A percentile compares a stretch with the other conserved stretches of the same genome.
Evolutionary conservation across 257 asterid genomes (phyloP).

Genomic region (Solanum medicagineum): DNA sequence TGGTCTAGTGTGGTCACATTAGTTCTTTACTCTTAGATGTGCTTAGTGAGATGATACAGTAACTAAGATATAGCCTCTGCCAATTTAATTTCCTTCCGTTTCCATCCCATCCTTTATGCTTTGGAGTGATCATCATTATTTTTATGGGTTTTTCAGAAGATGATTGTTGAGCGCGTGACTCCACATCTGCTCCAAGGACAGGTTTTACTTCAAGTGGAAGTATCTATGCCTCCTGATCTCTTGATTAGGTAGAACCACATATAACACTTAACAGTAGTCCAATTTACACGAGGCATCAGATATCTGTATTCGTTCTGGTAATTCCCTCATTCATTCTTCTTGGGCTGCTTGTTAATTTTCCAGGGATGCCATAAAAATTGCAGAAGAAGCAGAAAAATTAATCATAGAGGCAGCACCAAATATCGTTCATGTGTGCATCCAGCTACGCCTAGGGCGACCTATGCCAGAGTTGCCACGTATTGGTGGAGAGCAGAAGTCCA

Average conservation of each 20-base stretch:
- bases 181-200: slow-evolving; percentile 83
- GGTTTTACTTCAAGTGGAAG: slow-evolving; percentile 69
- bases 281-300: not conserved
- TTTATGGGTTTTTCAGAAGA: slow-evolving; percentile 38
- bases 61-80: not conserved
- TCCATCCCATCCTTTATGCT: not conserved
- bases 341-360: not conserved
- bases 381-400: slow-evolving; percentile 57
- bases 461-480: slow-evolving; percentile 32
- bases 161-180: slow-evolving; percentile 56
- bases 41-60: not conserved
- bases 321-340: not conserved
- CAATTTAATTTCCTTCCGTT: not conserved
- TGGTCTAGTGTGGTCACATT: not conserved
- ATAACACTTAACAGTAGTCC: not conserved
- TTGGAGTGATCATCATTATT: not conserved
- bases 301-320: not conserved
- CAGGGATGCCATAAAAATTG: slow-evolving; percentile 65
- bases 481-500: not conserved
- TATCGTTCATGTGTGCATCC: slow-evolving; percentile 43
- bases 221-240: slow-evolving; percentile 64
- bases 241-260: slow-evolving; percentile 37
- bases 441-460: slow-evolving; percentile 51
- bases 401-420: slow-evolving; percentile 38
- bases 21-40: not conserved